Evolutionary conservation across 495 filamentous ascomycete species (phyloP).

Genomic region (Aspergillus campestris): DNA sequence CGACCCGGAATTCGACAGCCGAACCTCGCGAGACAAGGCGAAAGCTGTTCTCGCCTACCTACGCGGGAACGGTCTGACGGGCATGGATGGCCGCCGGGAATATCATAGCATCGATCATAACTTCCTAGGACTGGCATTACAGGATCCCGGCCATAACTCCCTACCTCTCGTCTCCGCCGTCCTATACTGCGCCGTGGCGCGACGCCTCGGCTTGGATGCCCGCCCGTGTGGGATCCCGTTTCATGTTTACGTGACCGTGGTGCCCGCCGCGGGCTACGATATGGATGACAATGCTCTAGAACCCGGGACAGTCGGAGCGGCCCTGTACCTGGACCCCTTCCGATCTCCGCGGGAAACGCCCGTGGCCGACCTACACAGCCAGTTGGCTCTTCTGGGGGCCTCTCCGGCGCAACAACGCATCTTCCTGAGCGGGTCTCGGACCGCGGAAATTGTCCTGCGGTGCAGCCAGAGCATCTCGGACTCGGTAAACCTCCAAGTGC

Average conservation of each 20-base stretch:
- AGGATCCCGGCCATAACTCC: conserved; percentile 54
- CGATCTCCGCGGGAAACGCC: conserved; percentile 58
- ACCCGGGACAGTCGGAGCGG: conserved; percentile 31
- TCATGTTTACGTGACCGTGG: conserved; percentile 70
- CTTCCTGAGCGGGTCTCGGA: conserved; percentile 51
- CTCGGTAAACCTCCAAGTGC: conserved; percentile 40
- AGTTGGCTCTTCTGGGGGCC: conserved; percentile 56
- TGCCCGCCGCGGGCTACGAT: conserved; percentile 47
- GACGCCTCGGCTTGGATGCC: conserved; percentile 59
- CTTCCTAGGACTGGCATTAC: conserved; percentile 65
- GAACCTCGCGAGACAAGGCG: conserved; percentile 58
- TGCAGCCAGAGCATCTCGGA: conserved; percentile 74
- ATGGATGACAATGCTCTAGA: conserved; percentile 53
- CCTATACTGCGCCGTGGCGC: conserved; percentile 62
- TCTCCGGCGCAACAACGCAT: conserved; percentile 39
- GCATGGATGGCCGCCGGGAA: conserved; percentile 50
- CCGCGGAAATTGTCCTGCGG: conserved; percentile 61
- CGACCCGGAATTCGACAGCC: conserved; percentile 38
- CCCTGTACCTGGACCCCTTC: conserved; percentile 82
- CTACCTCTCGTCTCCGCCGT: conserved; percentile 69
- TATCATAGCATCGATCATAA: conserved; percentile 79
- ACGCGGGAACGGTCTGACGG: conserved; percentile 54
- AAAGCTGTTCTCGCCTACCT: conserved; percentile 59
- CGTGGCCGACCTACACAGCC: conserved; percentile 45
- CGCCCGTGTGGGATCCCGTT: conserved; percentile 67